Evolutionary conservation across 2,329 filamentous ascomycete genomes (phyloP), one percentile per base, ranked within the genome.

Genomic region (Ophiosphaerella herpotricha): DNA sequence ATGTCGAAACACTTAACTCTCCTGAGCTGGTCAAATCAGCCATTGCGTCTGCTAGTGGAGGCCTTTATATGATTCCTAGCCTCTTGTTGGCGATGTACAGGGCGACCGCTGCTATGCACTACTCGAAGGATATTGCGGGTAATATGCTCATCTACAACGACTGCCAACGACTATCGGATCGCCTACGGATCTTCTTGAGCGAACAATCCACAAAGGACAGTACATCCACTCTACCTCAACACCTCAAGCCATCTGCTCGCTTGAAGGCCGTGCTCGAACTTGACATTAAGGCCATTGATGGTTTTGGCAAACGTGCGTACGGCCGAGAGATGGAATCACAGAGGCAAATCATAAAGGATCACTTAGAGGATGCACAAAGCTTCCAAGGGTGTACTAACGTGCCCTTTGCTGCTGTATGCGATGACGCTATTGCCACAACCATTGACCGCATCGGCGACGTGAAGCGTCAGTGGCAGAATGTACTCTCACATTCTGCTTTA

Each of bases 71-170:
- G 32, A 74, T 94, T 3, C 89, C 90, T 1, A 88, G 85, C 1
- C 81, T 91, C 14, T 80, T 86, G 1, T 76, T 94, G 37, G 88
- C 89, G n/a, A 84, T 92, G 74, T 94, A 91, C 70, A 81, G 90
- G 42, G 89, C 89, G 3, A 84, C 91, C 2, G 88, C 89, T 5
- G 85, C 87, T 0, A 83, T 88, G 49, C 89, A 89, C 63, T 94
- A 94, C 67, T 78, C 83, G 0, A 77, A 83, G 12, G 79, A 85
- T 34, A 74, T 74, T 14, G 77, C 79, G 2, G 82, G 82, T 6
- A 82, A 84, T 58, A 85, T 87, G 79, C 80, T 85, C 45, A 77
- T 86, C 39, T 87, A 87, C 73, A 87, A 87, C 60, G 85, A 87
- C 67, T 80, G 82, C 53, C 74, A 80, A 38, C 82, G 83, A 48